These are phyloP conservation scores for Wickerhamiella infanticola DNA, from an alignment of 1,139 yeast genomes.

Conservation along the genomic window DNA sequence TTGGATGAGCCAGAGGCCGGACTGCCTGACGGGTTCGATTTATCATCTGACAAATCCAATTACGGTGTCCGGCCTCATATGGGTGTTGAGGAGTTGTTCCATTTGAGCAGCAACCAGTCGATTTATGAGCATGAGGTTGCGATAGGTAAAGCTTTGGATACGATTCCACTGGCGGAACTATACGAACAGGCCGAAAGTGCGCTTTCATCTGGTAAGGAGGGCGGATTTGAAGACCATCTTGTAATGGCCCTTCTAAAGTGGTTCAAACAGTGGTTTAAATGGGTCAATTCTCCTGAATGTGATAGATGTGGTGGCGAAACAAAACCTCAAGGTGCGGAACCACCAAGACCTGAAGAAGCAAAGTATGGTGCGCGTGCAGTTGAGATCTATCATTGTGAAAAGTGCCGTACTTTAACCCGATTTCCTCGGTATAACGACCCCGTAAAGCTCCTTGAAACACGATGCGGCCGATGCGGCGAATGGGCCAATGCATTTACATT, in stretches of 20 bases:
- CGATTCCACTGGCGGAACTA: conserved; percentile 25
- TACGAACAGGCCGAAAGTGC: conserved; percentile 27
- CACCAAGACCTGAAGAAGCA: conserved; percentile 31
- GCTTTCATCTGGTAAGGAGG: conserved; percentile 20
- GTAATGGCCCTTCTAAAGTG: conserved; percentile 54
- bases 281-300: conserved; percentile 69
- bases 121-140: conserved; percentile 14
- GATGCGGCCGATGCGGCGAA: conserved; percentile 85
- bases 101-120: neutral
- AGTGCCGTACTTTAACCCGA: conserved; percentile 34
- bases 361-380: conserved; percentile 34
- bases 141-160: conserved; percentile 28
- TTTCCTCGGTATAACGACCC: conserved; percentile 73
- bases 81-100: neutral
- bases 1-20: conserved; percentile 1
- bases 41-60: neutral
- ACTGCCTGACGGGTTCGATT: neutral
- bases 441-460: conserved; percentile 39
- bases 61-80: neutral
- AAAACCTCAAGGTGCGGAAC: conserved; percentile 21
- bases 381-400: conserved; percentile 48
- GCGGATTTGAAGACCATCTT: conserved; percentile 51
- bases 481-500: conserved; percentile 73
- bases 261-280: conserved; percentile 67
- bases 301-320: conserved; percentile 34